Base-by-base conservation (phyloP, 257 asterid species). In the Fraxinus anomala region DNA sequence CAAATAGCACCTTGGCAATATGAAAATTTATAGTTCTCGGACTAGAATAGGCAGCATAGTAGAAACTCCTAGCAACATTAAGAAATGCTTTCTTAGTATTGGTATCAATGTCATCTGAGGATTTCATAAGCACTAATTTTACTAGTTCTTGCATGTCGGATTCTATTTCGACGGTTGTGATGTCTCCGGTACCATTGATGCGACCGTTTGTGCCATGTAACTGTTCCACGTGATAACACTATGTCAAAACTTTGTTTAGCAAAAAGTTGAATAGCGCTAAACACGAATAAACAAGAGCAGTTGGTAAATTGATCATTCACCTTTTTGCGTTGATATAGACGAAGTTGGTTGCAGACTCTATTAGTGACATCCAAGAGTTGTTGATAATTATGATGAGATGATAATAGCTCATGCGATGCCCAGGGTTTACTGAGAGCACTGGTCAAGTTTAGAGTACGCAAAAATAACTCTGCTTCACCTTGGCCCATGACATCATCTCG, bases 1-100 rank as follows among this genome's bases (percentile, higher is more conserved):
- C 87, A 76, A 92, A 94, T 59, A 94, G 96, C 30, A 94, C 97
- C 84, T 90, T 91, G n/a, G 89, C 70, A 14, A 92, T 83, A 76
- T 94, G 97, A 73, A 70, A 81, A 65, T 87, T 81, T 68, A 89
- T 86, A 1, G 96, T 88, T 54, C 74, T 84, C 2, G 82, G 80
- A 49, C 73, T 83, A 84, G 88, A 92, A 79, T 87, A 80, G 30
- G 95, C 92, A 24, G 80, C 75, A 67, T 92, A 90, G 75, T 90
- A 91, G 72, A 83, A 93, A 63, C 90, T 88, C 85, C 82, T 91
- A 1, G 92, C 94, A 11, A 94, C 82, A 4, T 63, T 30, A 31
- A 92, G 89, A 81, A 91, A 92, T 76, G 80, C 87, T 2, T 87
- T 84, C 85, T 89, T 94, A n/a, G 73, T 82, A 28, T 83, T 66